Evolutionary conservation across 225 moss, liverwort and hornwort genomes (phyloP), one percentile per base, ranked within the genome.

Genomic region (Marchantia polymorpha): DNA sequence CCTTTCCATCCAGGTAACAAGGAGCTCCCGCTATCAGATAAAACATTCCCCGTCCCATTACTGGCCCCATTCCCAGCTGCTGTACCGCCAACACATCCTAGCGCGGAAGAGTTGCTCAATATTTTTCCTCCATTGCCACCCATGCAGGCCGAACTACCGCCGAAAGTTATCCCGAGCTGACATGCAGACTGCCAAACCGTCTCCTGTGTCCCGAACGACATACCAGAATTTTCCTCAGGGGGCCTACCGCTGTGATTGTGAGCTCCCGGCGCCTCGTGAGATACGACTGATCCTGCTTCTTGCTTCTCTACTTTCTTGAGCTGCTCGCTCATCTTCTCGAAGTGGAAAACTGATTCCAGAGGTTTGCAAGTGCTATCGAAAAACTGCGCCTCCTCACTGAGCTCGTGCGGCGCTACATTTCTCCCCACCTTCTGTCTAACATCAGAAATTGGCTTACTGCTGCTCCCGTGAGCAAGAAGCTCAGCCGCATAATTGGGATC

Each of bases 401-500:
- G 8, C 14, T 66, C 79, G 56, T 73, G 19, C 47, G 69, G n/a
- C 56, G 54, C 59, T 54, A 25, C 81, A 66, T 55, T 68, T 68
- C 39, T 66, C 31, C 29, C 50, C 16, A 23, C 72, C 49, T 54
- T 64, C 46, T 74, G 52, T 84, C 80, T 59, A 52, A 14, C 63
- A 52, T 67, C 83, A 14, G 25, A 0, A 47, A 29, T 12, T 61
- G 64, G 48, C 69, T 53, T 60, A 80, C 82, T 59, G 54, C 80
- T 75, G 60, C 29, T 46, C 52, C 68, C 81, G 1, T 19, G 12
- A 20, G 82, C 29, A 29, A 92, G 90, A 76, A 89, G 80, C 60
- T 86, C 91, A 27, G 86, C 92, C 16, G 94, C 90, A 20, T 39
- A 81, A 82, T 94, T 83, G 2, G 56, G 82, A 82, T 94, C 83